These are phyloP conservation scores for Corylus avellana DNA, from an alignment of 306 rosid species.

Conservation along the genomic window DNA sequence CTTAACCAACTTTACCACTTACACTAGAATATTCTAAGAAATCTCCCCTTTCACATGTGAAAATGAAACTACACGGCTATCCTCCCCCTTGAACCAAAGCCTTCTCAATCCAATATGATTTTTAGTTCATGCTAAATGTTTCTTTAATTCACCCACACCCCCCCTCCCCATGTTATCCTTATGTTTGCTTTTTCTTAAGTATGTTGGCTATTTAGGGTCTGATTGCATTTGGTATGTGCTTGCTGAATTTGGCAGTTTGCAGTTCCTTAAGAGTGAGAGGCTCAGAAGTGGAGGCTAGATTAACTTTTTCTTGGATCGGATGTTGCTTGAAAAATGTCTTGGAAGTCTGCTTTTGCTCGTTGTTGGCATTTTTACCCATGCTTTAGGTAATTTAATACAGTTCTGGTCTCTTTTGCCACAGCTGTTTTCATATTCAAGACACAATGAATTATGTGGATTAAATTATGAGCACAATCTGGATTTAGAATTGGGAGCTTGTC, in stretches of 20 bases:
- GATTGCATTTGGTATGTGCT: slow-evolving; percentile 22
- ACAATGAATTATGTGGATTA: background rate
- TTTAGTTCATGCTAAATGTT: background rate
- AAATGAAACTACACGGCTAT: no score
- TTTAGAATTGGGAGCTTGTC: slow-evolving; percentile 4
- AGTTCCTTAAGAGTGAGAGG: slow-evolving; percentile 17
- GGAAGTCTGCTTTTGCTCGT: slow-evolving; percentile 53
- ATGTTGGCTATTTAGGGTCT: slow-evolving; percentile 8
- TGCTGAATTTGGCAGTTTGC: slow-evolving; percentile 31
- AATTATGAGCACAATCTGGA: background rate
- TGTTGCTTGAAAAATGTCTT: slow-evolving; percentile 52
- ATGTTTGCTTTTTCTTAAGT: background rate
- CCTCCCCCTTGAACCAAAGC: no score
- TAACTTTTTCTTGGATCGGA: slow-evolving; percentile 40
- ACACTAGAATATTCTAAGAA: no score
- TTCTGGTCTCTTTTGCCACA: slow-evolving; percentile 12
- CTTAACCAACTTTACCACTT: no score
- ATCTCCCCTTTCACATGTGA: no score
- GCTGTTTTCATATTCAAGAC: background rate
- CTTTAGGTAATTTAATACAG: slow-evolving; percentile 51
- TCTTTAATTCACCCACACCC: background rate
- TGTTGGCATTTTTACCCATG: slow-evolving; percentile 43
- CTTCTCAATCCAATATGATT: background rate
- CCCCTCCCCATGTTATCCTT: background rate
- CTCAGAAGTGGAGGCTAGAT: slow-evolving; percentile 26